phyloP scores from a whole-genome alignment of 202 grass and related monocot genomes.

The Miscanthus sacchariflorus region DNA sequence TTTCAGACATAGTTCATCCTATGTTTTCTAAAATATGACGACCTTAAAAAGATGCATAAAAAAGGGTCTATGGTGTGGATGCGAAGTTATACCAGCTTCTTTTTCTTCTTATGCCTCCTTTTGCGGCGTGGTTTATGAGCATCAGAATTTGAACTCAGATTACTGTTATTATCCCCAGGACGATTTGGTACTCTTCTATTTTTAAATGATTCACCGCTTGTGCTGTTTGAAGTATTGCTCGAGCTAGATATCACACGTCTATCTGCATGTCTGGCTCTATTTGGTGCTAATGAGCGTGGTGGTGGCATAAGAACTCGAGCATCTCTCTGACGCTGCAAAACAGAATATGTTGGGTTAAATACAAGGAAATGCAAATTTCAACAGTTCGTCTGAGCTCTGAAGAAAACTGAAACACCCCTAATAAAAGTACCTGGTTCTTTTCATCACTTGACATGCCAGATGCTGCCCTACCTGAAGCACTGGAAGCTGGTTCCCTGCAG shows the following conservation, averaged over 20 bases:
- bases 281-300: slow-evolving; percentile 80
- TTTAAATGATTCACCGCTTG: slow-evolving; percentile 57
- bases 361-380: slow-evolving; percentile 9
- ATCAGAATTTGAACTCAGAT: slow-evolving; percentile 96
- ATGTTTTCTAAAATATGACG: slow-evolving; percentile 11
- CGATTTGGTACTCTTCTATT: slow-evolving; percentile 62
- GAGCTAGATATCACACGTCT: slow-evolving; percentile 73
- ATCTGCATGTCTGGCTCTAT: slow-evolving; percentile 61
- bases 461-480: slow-evolving; percentile 86
- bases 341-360: slow-evolving; percentile 19
- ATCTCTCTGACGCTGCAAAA: slow-evolving; percentile 77
- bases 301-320: slow-evolving; percentile 97
- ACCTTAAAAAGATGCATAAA: not conserved
- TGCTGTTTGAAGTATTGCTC: slow-evolving; percentile 72
- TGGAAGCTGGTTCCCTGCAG: slow-evolving; percentile 87
- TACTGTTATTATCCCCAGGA: slow-evolving; percentile 61
- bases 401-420: slow-evolving; percentile 21
- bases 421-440: slow-evolving; percentile 83
- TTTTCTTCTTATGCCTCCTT: slow-evolving; percentile 95
- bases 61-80: not conserved
- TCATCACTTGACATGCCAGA: slow-evolving; percentile 98
- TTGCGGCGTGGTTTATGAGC: slow-evolving; percentile 87
- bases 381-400: not conserved
- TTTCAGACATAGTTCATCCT: not conserved
- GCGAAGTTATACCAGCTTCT: slow-evolving; percentile 73